Conservation (phyloP, 208 protist genomes). For the Wallacemonas sp. region DNA sequence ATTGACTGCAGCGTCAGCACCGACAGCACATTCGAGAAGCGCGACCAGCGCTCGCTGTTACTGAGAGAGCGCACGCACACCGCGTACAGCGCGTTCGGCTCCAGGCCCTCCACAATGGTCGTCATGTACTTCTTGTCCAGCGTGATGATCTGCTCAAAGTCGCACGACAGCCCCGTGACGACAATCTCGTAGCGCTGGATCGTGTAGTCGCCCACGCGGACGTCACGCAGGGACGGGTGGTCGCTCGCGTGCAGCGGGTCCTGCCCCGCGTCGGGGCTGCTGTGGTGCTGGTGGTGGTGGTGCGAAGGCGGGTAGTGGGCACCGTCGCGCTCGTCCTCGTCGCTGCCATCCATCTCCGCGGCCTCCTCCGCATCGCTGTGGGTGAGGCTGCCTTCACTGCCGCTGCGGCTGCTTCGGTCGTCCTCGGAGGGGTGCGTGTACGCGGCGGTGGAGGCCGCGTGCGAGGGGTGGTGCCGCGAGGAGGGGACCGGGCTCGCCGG, state of each 20-base stretch:
- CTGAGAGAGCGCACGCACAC: conserved; percentile 80
- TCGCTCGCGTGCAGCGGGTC: background rate
- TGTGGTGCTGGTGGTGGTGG: too few relatives aligned
- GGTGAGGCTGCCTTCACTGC: background rate
- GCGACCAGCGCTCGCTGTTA: conserved; percentile 82
- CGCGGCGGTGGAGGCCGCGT: conserved; percentile 5
- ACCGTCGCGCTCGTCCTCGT: conserved; percentile 17
- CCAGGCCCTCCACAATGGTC: conserved; percentile 54
- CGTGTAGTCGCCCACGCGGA: conserved; percentile 73
- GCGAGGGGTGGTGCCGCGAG: background rate
- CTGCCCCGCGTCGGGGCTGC: too few relatives aligned
- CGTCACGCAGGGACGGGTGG: conserved; percentile 29
- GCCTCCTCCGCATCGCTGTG: background rate
- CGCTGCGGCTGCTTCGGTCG: background rate
- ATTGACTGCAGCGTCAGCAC: conserved; percentile 83
- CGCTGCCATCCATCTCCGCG: too few relatives aligned
- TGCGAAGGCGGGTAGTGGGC: too few relatives aligned
- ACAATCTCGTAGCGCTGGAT: conserved; percentile 80
- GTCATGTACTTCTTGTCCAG: conserved; percentile 60
- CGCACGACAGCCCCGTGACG: conserved; percentile 67
- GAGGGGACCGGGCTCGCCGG: background rate
- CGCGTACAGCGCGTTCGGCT: conserved; percentile 83
- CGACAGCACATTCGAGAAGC: conserved; percentile 74
- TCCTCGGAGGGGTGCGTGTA: background rate
- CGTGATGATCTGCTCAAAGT: conserved; percentile 44